phyloP scores from a whole-genome alignment of 169 alveolate genomes.

The Babesia ovis region DNA sequence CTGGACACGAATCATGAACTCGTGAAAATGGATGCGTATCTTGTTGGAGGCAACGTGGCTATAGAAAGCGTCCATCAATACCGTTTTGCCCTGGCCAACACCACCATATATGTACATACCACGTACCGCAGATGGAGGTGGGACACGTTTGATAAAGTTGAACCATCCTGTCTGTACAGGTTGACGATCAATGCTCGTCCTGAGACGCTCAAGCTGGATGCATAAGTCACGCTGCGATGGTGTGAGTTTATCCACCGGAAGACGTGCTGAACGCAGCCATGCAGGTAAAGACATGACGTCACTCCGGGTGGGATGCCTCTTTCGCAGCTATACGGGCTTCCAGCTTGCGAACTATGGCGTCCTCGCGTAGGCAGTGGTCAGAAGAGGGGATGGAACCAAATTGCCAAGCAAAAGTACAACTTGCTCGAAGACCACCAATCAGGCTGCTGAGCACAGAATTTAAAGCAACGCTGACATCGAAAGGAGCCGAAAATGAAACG shows the following conservation, averaged over 20 bases:
- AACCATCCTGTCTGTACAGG: slow-evolving; percentile 4
- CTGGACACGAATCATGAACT: slow-evolving; percentile 75
- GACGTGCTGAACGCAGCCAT: neutral
- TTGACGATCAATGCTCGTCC: neutral
- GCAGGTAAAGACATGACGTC: neutral
- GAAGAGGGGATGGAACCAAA: slow-evolving; percentile 10
- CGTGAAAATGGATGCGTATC: slow-evolving; percentile 74
- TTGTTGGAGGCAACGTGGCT: slow-evolving; percentile 53
- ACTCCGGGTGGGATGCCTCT: slow-evolving; percentile 10
- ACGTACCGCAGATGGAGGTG: neutral
- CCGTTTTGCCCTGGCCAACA: slow-evolving; percentile 82
- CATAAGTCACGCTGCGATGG: slow-evolving; percentile 32
- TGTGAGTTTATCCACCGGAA: slow-evolving; percentile 21
- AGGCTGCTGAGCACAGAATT: slow-evolving; percentile 49
- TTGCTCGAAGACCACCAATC: slow-evolving; percentile 40
- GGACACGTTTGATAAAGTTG: neutral
- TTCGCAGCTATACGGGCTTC: slow-evolving; percentile 7
- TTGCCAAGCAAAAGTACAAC: slow-evolving; percentile 65
- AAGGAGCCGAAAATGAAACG: slow-evolving; percentile 59
- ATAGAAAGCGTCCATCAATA: slow-evolving; percentile 72
- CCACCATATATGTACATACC: slow-evolving; percentile 76
- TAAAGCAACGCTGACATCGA: slow-evolving; percentile 47
- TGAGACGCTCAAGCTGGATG: slow-evolving; percentile 1
- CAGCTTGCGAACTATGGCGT: slow-evolving; percentile 4
- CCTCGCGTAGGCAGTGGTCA: slow-evolving; percentile 4